phyloP scores from a whole-genome alignment of 1,139 yeast species.

The Blastobotrys persicus region DNA sequence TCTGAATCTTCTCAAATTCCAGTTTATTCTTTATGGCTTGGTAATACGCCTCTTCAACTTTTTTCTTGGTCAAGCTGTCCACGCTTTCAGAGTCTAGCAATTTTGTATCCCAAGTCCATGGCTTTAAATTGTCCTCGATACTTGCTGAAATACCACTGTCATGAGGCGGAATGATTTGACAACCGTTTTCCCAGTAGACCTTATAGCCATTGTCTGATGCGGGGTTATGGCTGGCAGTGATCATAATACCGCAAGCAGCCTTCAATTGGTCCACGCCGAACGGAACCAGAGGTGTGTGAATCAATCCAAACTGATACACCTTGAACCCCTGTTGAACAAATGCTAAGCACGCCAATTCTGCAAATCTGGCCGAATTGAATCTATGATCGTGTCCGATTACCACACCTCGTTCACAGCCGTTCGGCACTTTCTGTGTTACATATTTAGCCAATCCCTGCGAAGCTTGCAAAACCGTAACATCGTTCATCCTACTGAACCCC shows the following conservation, averaged over 20 bases:
- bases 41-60: conserved; percentile 7
- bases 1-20: conserved; percentile 27
- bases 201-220: conserved; percentile 92
- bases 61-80: conserved; percentile 9
- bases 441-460: conserved; percentile 85
- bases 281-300: conserved; percentile 93
- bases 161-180: conserved; percentile 93
- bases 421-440: conserved; percentile 40
- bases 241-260: conserved; percentile 87
- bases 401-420: conserved; percentile 44
- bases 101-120: conserved; percentile 46
- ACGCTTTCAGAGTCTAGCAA: conserved; percentile 15
- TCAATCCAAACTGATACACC: conserved; percentile 61
- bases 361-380: conserved; percentile 73
- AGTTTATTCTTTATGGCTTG: conserved; percentile 9
- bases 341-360: conserved; percentile 72
- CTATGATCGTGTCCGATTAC: conserved; percentile 94
- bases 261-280: conserved; percentile 64
- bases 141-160: conserved; percentile 67
- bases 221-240: conserved; percentile 96
- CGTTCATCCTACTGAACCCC: conserved; percentile 87
- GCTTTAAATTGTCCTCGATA: conserved; percentile 59
- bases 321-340: conserved; percentile 66
- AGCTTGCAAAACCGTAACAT: conserved; percentile 85
- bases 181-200: conserved; percentile 89